Base-by-base conservation (phyloP, 441 rosid genomes). In the Pelargonium myrrhifolium region DNA sequence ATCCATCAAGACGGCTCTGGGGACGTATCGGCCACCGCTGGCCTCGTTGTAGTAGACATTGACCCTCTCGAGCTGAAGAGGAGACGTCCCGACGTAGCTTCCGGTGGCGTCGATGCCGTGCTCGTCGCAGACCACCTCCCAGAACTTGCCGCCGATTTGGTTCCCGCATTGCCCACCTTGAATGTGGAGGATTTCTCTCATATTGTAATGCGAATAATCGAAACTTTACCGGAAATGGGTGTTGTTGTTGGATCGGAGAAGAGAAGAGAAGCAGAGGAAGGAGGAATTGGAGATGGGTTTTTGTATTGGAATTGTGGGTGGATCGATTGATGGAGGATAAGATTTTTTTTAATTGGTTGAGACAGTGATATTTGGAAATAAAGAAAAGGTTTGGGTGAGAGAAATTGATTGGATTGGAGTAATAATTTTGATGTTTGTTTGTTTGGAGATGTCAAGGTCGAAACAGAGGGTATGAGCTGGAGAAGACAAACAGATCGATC, bases 81-180 rank as follows among this genome's bases (percentile, higher is more conserved):
- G 66, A 2, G 85, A 69, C 69, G 67, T 18, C 2, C 86, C 89
- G 0, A 6, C 39, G 15, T 85, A 85, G 22, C 74, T 77, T 4
- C 89, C 89, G 0, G 76, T 39, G 0, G 82, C 59, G 72, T 82
- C 85, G 59, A 85, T 82, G 43, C 89, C 89, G 47, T 85, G 89
- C 42, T 85, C 89, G 65, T 77, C 83, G n/a, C 89, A 85, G 18
- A 83, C 86, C 26, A 85, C 85, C 60, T 83, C 89, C 89, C 89
- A 85, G 49, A 85, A 85, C 65, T 85, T 82, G 71, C 76, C 68
- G 3, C 89, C 89, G 22, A 85, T 85, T 66, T 85, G 89, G 66
- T 85, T 85, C 3, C 89, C 86, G 14, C 89, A 85, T 65, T 85
- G 89, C 24, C 89, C 86, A 0, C 85, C 89, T 82, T 85, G 89